phyloP scores from a whole-genome alignment of 805 yeast species.

The Lachancea dasiensis region DNA sequence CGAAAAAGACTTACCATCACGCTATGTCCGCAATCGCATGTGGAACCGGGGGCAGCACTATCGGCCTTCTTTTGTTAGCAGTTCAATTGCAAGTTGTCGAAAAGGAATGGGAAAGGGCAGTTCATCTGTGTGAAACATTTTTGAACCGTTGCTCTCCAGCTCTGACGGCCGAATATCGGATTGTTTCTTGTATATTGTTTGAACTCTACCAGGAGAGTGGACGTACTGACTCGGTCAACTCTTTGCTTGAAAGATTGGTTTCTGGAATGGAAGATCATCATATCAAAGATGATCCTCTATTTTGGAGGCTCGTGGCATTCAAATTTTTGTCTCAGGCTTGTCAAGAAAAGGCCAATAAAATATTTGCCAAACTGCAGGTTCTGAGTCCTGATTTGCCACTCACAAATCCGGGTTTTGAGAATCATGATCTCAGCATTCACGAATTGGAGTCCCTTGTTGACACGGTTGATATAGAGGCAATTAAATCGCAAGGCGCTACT shows the following conservation, averaged over 20 bases:
- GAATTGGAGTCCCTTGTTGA: slow-evolving; percentile 14
- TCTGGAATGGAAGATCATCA: background rate
- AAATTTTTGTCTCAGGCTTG: slow-evolving; percentile 21
- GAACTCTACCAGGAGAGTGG: slow-evolving; percentile 22
- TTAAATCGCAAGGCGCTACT: slow-evolving; percentile 17
- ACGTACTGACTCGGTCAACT: slow-evolving; percentile 19
- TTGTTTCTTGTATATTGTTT: slow-evolving; percentile 20
- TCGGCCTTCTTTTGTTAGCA: slow-evolving; percentile 23
- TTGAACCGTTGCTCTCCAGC: slow-evolving; percentile 11
- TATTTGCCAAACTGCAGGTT: slow-evolving; percentile 14
- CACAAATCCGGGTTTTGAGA: slow-evolving; percentile 6
- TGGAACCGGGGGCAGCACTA: slow-evolving; percentile 17
- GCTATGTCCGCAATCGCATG: slow-evolving; percentile 19
- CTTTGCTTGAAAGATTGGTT: slow-evolving; percentile 16
- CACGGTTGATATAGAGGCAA: slow-evolving; percentile 19
- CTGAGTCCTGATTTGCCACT: slow-evolving; percentile 10
- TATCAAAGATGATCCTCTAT: slow-evolving; percentile 13
- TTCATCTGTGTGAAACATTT: slow-evolving; percentile 22
- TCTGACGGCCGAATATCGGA: slow-evolving; percentile 7
- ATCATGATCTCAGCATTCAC: slow-evolving; percentile 6
- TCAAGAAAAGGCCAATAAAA: slow-evolving; percentile 13
- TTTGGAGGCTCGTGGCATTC: slow-evolving; percentile 29
- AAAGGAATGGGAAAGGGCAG: slow-evolving; percentile 28
- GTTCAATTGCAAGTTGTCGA: slow-evolving; percentile 26
- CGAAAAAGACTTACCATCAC: slow-evolving; percentile 24